Conservation (phyloP, 768 basidiomycete species). For the Leccinum boreale region DNA sequence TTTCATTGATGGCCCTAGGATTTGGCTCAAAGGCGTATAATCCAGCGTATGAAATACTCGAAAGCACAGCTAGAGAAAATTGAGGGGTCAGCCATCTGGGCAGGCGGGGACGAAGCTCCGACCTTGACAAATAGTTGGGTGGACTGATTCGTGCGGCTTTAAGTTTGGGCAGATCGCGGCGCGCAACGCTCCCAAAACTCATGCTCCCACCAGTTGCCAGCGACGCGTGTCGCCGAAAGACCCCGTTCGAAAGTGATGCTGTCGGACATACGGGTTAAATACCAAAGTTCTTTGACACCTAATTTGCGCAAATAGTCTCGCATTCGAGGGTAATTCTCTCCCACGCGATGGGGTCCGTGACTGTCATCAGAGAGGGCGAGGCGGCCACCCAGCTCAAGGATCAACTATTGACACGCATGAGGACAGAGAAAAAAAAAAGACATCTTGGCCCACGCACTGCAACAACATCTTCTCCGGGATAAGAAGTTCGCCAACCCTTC, state of each 20-base stretch:
- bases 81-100: constrained; percentile 12
- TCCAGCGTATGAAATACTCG: constrained; percentile 17
- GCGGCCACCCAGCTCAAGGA: constrained; percentile 64
- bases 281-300: constrained; percentile 68
- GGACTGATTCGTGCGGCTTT: constrained; percentile 10
- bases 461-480: constrained; percentile 78
- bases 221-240: constrained; percentile 41
- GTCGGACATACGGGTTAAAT: constrained; percentile 40
- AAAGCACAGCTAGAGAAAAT: constrained; percentile 11
- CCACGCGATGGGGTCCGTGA: constrained; percentile 86
- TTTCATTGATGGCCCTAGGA: constrained; percentile 1
- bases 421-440: constrained; percentile 7
- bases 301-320: constrained; percentile 59
- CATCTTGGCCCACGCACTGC: constrained; percentile 47
- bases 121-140: constrained; percentile 18
- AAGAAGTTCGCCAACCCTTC: constrained; percentile 85
- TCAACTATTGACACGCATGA: constrained; percentile 48
- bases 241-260: constrained; percentile 28
- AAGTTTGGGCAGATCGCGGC: constrained; percentile 10
- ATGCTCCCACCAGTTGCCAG: constrained; percentile 57
- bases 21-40: constrained; percentile 4
- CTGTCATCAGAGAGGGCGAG: constrained; percentile 94
- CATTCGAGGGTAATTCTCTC: constrained; percentile 74
- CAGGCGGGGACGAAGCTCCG: constrained; percentile 17
- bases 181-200: constrained; percentile 48